Base-by-base conservation (phyloP, 768 basidiomycete species). In the Tubosaeta sp. region DNA sequence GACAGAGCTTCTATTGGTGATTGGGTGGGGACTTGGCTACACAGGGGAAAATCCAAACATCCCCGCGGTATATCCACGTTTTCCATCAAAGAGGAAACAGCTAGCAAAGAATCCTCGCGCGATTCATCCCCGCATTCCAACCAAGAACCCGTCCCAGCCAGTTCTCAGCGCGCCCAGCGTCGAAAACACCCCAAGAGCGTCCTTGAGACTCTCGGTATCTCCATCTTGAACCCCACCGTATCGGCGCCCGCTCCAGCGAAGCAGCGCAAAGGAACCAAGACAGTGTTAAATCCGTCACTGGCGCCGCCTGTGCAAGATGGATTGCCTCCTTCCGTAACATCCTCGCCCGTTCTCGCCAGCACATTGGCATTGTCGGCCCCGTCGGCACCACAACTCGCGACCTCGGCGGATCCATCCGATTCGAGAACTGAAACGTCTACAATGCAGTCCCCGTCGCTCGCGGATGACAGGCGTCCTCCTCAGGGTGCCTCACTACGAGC, bases 11-110 rank as follows among this genome's bases (percentile, higher is more conserved):
- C 65, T 3, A 59, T 88, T 43, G 82, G 84, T 17, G 84, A 86
- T 44, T 91, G 88, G 88, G 81, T 90, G 76, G 86, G 88, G 0
- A 82, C 79, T 0, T 87, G 81, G 83, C 84, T 86, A 76, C 74
- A 71, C 16, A 84, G 83, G 63, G 75, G 79, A 32, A 79, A 69
- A 57, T 43, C 63, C 33, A 73, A 65, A 51, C 55, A 57, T 16
- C 53, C 59, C n/a, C 62, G 66, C 22, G 51, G 59, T 44, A 16
- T 65, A n/a, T 46, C 61, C 22, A 43, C 53, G 8, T 14, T 52
- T 7, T 13, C 54, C 37, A 63, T 59, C 55, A 71, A 57, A 37
- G 61, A 69, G 33, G 63, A 67, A 38, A 29, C 42, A 1, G 31
- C 48, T 16, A 56, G 51, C 55, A 65, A 61, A 34, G 59, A 52